Base-by-base conservation (phyloP, 257 asterid genomes). In the Solanum ahanhuiri region DNA sequence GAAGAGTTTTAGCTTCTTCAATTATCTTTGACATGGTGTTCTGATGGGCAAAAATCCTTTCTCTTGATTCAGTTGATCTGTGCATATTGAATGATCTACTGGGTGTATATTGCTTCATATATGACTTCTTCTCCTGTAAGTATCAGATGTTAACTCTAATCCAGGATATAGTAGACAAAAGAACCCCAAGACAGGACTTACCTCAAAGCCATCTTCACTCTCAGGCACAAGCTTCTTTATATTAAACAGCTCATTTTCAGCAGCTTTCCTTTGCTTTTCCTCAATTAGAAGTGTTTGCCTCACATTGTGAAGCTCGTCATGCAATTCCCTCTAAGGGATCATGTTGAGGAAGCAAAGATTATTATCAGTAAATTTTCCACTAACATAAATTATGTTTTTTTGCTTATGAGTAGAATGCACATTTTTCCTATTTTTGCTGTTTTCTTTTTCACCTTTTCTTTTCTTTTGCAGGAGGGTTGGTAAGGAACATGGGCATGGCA, bases 141-240 rank as follows among this genome's bases (percentile, higher is more conserved):
- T 34, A 71, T 39, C 41, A 87, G 54, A 83, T 30, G n/a, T 83
- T 51, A 89, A 37, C 28, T 86, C 83, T 35, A 60, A 64, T n/a
- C 67, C 75, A 2, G 35, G 34, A n/a, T 35, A 43, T 33, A n/a
- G 84, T 45, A 48, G 37, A 88, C 30, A 73, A 33, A 54, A 75
- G 76, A 77, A 25, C 73, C 23, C 31, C 43, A 86, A 45, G 54
- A 72, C 60, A 67, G 39, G 43, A 81, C 91, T 91, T 82, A 94
- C 99, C 96, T 96, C 99, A 88, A 92, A 95, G 81, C 91, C 95
- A 91, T 96, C 98, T 89, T 96, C 99, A 88, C 90, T 92, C 89
- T 94, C 98, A 66, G 98, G 99, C 81, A 91, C 93, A 84, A 86
- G 90, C 88, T 92, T 93, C 77, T 89, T 93, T 63, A 91, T 77